These are phyloP conservation scores for Dalbergia cultrata DNA, from an alignment of 306 rosid genomes.

Conservation along the genomic window DNA sequence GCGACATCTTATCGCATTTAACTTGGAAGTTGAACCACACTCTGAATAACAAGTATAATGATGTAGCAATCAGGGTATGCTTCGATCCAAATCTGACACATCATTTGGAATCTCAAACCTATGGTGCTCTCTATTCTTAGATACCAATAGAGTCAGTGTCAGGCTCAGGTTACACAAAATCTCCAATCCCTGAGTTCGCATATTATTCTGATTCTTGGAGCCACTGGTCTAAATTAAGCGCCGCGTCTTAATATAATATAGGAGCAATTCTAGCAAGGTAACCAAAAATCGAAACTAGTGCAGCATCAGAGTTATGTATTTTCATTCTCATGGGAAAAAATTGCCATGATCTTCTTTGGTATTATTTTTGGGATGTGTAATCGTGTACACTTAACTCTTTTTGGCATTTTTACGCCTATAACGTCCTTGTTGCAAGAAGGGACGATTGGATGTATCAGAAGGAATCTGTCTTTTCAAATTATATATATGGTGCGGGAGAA, in stretches of 20 bases:
- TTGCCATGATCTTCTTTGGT: neutral
- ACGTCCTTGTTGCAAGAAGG: neutral
- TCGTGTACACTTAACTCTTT: neutral
- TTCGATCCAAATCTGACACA: conserved; percentile 28
- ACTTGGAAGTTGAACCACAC: conserved; percentile 35
- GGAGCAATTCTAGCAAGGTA: neutral
- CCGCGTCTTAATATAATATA: conserved; percentile 19
- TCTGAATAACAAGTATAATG: neutral
- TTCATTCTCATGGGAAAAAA: neutral
- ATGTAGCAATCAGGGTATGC: conserved; percentile 9
- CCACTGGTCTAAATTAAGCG: conserved; percentile 38
- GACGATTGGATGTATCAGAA: neutral
- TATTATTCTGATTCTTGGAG: conserved; percentile 40
- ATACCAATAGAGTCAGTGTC: conserved; percentile 6
- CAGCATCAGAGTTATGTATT: neutral
- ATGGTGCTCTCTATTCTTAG: conserved; percentile 34
- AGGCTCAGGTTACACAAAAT: conserved; percentile 13
- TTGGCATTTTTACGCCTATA: neutral
- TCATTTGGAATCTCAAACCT: conserved; percentile 18
- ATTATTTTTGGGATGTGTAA: neutral
- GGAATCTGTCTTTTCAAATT: too few relatives aligned
- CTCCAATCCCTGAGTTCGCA: neutral
- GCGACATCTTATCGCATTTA: neutral
- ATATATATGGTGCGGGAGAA: too few relatives aligned
- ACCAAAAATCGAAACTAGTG: conserved; percentile 28